A percentile compares a stretch with the other conserved stretches of the same genome.
phyloP scores from a whole-genome alignment of 495 filamentous ascomycete species.

The Hypomontagnella monticulosa region DNA sequence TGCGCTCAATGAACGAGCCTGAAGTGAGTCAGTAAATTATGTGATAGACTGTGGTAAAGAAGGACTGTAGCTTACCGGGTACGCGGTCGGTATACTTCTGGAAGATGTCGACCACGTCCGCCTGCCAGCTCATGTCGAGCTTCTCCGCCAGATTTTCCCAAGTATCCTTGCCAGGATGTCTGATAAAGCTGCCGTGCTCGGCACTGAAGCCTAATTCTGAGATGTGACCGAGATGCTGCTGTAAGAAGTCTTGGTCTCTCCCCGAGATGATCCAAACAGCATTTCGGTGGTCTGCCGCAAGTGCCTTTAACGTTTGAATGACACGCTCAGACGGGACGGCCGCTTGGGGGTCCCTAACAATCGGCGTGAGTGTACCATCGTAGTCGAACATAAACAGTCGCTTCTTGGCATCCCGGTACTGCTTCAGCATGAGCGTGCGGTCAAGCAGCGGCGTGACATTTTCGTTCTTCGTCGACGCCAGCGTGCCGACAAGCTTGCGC shows the following conservation, averaged over 20 bases:
- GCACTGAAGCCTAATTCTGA: conserved; percentile 85
- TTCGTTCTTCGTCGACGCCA: conserved; percentile 77
- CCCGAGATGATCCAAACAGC: conserved; percentile 98
- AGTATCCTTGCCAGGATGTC: conserved; percentile 71
- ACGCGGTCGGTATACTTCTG: conserved; percentile 84
- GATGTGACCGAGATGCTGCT: conserved; percentile 88
- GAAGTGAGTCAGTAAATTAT: conserved; percentile 40
- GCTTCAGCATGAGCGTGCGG: conserved; percentile 69
- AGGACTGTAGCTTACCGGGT: conserved; percentile 63
- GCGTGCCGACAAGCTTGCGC: conserved; percentile 76
- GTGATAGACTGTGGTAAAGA: background rate
- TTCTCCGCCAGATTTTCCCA: conserved; percentile 90
- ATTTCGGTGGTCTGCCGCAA: conserved; percentile 83
- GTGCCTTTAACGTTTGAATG: conserved; percentile 76
- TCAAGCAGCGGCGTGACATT: conserved; percentile 84
- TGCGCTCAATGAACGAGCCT: conserved; percentile 91
- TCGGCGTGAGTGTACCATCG: conserved; percentile 96
- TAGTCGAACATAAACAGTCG: conserved; percentile 98
- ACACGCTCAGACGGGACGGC: conserved; percentile 87
- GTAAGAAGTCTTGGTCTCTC: conserved; percentile 86
- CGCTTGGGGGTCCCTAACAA: conserved; percentile 86
- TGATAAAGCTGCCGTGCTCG: conserved; percentile 95
- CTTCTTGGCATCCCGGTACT: conserved; percentile 74
- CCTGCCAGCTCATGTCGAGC: conserved; percentile 89
- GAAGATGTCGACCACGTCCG: conserved; percentile 81